Percentiles rank a stretch among this genome's conserved stretches.
Conservation (phyloP, 176 grass and related monocot species). For the Paspalum vaginatum region DNA sequence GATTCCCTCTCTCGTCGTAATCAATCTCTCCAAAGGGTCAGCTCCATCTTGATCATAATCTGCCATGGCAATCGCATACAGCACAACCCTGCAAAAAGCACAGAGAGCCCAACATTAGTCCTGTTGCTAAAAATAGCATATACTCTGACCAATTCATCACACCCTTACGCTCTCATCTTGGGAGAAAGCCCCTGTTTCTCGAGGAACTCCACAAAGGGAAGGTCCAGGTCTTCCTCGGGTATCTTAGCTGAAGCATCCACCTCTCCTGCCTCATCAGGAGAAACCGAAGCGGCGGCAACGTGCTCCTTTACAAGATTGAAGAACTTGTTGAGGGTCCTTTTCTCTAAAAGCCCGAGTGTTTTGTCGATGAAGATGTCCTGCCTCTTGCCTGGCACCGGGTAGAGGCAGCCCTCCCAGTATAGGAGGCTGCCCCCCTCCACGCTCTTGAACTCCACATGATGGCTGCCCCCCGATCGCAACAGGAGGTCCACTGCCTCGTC, state of each 20-base stretch:
- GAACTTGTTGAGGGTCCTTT: constrained; percentile 70
- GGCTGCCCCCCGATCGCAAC: constrained; percentile 63
- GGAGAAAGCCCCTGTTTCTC: constrained; percentile 63
- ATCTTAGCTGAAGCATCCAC: constrained; percentile 49
- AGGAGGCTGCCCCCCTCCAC: constrained; percentile 69
- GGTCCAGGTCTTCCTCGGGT: constrained; percentile 67
- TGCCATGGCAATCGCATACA: constrained; percentile 85
- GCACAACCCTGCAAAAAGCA: constrained; percentile 70
- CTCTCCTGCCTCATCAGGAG: neutral
- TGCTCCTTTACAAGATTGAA: constrained; percentile 76
- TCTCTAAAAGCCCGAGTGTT: constrained; percentile 61
- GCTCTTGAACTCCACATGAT: constrained; percentile 97
- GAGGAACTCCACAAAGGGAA: constrained; percentile 81
- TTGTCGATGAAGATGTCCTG: constrained; percentile 79
- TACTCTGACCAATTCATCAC: neutral
- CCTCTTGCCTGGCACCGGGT: constrained; percentile 79
- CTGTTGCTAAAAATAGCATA: constrained; percentile 43
- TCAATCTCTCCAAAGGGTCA: constrained; percentile 52
- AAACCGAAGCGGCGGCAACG: constrained; percentile 33
- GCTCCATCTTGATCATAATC: constrained; percentile 76
- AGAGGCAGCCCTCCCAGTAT: constrained; percentile 77
- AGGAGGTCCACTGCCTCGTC: constrained; percentile 83
- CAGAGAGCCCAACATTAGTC: neutral
- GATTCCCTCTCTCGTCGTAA: constrained; percentile 76
- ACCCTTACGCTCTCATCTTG: constrained; percentile 84